Evolutionary conservation across 2,329 filamentous ascomycete genomes (phyloP), one percentile per base, ranked within the genome.

Genomic region (Blumeria hordei): DNA sequence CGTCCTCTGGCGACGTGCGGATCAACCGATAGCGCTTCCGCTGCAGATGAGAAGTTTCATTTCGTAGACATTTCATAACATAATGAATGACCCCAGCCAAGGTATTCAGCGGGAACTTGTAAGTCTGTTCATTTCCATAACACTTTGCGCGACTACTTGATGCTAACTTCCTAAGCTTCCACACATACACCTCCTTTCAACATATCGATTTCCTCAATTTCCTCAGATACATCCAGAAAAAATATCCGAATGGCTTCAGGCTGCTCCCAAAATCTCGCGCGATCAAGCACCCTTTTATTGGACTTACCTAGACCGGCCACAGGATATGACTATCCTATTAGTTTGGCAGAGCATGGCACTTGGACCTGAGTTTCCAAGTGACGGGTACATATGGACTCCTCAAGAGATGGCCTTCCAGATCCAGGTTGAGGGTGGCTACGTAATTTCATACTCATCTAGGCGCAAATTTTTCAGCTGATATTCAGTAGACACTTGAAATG

Each of bases 331-430:
- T 8, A 76, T 94, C 47, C 77, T 92, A 65, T 73, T 96, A 59
- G 83, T 84, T 54, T 96, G 90, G 90, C 88, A 95, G 67, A 84
- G 90, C 1, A 72, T 83, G 54, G 81, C 81, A 56, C 68, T 85
- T 55, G 78, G 77, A 3, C 80, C 76, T 1, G 82, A 80, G 62
- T 94, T 88, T 65, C 81, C 90, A 8, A 94, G 84, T 37, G 90
- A 98, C 70, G 92, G 92, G 50, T 93, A 88, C 66, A 74, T 95
- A 16, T 98, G 88, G 88, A 81, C 81, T 14, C 84, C 88, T 61
- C 76, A 78, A 6, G 90, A 98, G 69, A 75, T 81, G 54, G 77
- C 78, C 45, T 90, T 81, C 61, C 80, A 81, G 59, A 80, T 88
- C 58, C 83, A 93, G 55, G 69, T 80, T 57, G 76, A 81, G 58